Base-by-base conservation (phyloP, 2,329 filamentous ascomycete species). In the Falciphora oryzae region DNA sequence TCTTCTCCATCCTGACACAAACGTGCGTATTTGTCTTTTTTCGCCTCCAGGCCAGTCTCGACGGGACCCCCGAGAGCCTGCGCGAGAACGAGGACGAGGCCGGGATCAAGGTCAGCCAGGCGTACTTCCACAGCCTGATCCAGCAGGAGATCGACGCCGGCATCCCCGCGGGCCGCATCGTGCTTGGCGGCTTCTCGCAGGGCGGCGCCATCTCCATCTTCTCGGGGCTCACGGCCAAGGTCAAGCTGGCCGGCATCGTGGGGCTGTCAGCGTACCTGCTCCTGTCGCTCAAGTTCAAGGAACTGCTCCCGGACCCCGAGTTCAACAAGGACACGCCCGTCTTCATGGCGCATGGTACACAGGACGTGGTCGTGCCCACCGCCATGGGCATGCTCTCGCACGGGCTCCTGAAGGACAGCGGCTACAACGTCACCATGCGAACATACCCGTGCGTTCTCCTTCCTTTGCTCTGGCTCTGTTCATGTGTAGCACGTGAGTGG, bases 161-260 rank as follows among this genome's bases (percentile, higher is more conserved):
- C 66, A 95, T 97, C 69, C 86, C 91, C 0, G 82, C 92, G 0
- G 86, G 91, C 65, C 89, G 93, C 63, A 93, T 99, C 72, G 86
- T 98, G 25, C 78, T 98, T 8, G 94, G 91, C 44, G 91, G 91
- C 57, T 95, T 94, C 81, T 91, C 87, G 29, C 87, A 98, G 77
- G 94, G 94, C 66, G 94, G 92, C 63, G 93, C 93, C 65, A 92
- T 97, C 82, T 87, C 92, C 27, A 77, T 98, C 56, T 86, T 97
- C 72, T 83, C 90, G 0, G 93, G 92, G 6, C 78, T 96, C 57
- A 96, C 93, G 5, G 85, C 81, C 69, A 78, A 79, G 66, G 81
- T 85, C 70, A 92, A 92, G 77, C 81, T 98, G 22, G 94, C 87
- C n/a, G 94, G 93, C 67, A 90, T 98, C 68, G 89, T 97, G 67